A percentile compares a stretch with the other conserved stretches of the same genome.
These are phyloP conservation scores for Limnomonas spitsbergensis DNA, from an alignment of 139 green algal species.

Conservation along the genomic window DNA sequence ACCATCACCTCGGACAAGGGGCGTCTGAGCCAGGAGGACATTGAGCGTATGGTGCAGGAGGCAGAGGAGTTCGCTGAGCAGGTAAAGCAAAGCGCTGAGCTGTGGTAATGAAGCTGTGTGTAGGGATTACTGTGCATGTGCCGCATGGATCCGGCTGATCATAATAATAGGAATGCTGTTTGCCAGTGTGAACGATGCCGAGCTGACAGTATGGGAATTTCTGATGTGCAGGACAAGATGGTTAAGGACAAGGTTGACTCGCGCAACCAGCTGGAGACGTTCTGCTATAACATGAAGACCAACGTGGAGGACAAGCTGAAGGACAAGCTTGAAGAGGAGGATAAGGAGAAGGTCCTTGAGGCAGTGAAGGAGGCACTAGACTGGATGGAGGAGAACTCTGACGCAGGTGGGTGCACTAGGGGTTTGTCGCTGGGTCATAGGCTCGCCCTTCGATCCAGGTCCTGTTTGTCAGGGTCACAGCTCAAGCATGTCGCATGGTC, in stretches of 20 bases:
- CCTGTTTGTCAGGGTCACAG: no score
- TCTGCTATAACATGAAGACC: slow-evolving; percentile 64
- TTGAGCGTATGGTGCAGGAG: slow-evolving; percentile 92
- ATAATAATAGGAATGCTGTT: no score
- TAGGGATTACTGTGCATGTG: background rate
- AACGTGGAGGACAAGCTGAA: slow-evolving; percentile 61
- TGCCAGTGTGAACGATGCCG: no score
- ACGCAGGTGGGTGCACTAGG: slow-evolving; percentile 34
- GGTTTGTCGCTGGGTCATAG: background rate
- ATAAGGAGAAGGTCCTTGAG: slow-evolving; percentile 82
- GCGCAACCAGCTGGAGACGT: slow-evolving; percentile 59
- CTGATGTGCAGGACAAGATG: slow-evolving; percentile 45
- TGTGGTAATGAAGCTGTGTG: no score
- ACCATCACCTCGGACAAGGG: slow-evolving; percentile 75
- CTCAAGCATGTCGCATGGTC: no score
- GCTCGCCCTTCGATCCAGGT: background rate
- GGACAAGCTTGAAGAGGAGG: slow-evolving; percentile 77
- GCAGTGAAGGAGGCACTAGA: slow-evolving; percentile 89
- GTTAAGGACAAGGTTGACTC: slow-evolving; percentile 50
- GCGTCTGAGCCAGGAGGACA: slow-evolving; percentile 66
- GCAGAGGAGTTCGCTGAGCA: slow-evolving; percentile 86
- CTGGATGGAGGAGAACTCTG: slow-evolving; percentile 86
- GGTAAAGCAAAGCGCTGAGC: no score
- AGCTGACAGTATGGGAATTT: no score
- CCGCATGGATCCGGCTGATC: no score